Conservation (phyloP, 371 early-diverging fungal species). For the Lichtheimia ornata region DNA sequence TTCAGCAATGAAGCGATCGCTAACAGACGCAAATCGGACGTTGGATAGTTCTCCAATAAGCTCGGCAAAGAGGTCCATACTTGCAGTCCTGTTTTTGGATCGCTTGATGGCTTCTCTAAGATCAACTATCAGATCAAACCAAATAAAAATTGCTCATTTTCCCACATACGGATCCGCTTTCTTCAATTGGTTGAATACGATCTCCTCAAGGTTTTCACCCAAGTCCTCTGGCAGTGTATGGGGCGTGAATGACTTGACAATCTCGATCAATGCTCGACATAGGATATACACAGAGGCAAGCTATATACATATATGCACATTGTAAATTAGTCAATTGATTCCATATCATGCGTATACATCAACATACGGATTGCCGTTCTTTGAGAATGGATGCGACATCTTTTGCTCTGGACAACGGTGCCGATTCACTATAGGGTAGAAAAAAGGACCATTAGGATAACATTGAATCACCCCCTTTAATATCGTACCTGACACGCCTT, state of each 20-base stretch:
- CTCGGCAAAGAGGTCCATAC: conserved; percentile 86
- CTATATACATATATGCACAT: too few relatives aligned
- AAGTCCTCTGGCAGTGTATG: conserved; percentile 80
- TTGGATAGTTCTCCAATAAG: conserved; percentile 88
- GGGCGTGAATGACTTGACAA: conserved; percentile 74
- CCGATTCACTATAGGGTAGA: conserved; percentile 32
- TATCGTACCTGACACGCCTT: conserved; percentile 41
- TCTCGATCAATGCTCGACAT: conserved; percentile 84
- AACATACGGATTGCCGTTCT: conserved; percentile 53
- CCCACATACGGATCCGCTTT: conserved; percentile 83
- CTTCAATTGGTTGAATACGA: conserved; percentile 88
- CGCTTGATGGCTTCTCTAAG: conserved; percentile 72
- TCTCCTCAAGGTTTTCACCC: conserved; percentile 89
- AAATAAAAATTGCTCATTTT: too few relatives aligned
- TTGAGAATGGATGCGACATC: conserved; percentile 46
- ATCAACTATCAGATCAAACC: background rate
- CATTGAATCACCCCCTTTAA: too few relatives aligned
- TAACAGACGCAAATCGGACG: conserved; percentile 89
- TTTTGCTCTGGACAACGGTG: conserved; percentile 41
- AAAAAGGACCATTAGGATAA: background rate
- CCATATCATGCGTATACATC: background rate
- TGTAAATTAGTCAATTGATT: conserved; percentile 11
- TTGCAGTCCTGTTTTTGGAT: conserved; percentile 82
- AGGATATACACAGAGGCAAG: conserved; percentile 88
- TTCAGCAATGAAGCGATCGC: conserved; percentile 91